Evolutionary conservation across 2,329 filamentous ascomycete species (phyloP), one percentile per base, ranked within the genome.

Genomic region (Huntiella bhutanensis): DNA sequence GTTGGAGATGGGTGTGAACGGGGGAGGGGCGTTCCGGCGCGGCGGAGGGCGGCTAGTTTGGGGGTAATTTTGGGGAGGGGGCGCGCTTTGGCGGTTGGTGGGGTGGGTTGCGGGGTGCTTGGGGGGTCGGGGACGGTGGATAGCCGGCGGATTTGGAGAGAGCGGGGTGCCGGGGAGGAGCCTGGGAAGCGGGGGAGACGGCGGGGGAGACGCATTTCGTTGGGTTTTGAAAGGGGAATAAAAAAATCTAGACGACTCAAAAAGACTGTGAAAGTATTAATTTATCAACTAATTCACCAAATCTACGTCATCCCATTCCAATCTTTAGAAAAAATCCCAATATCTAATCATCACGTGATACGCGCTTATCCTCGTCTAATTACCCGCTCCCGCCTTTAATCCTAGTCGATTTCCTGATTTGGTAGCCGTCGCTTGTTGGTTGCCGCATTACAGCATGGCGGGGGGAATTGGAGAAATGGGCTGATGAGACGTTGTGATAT

Each of bases 301-400:
- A 8, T 28, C 22, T 28, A 28, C 22, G 22, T 28, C 22, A 28
- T 28, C 2, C 22, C 8, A 6, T 8, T 28, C 22, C 22, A 28
- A 28, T 28, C 22, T 28, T 28, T 28, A 28, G 6, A 8, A 28
- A 28, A 28, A 28, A 28, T 28, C 6, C 5, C 8, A 28, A 16
- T 43, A 46, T 49, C 47, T 43, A 46, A 46, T 43, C 47, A 15
- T n/a, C 47, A 49, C 43, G 43, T 28, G 41, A 47, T 39, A 35
- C 22, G 34, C 46, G 46, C 40, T 15, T 43, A 47, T 43, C 22
- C 34, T 47, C 34, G 40, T 34, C 19, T 41, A 41, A 47, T 40
- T 47, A 41, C 46, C 22, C 22, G 22, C 22, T 28, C 22, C 22
- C 22, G 22, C 22, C 22, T 8, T 28, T 6, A 28, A 28, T 28